phyloP scores from a whole-genome alignment of 2,329 filamentous ascomycete genomes.

The Monilinia fructicola region DNA sequence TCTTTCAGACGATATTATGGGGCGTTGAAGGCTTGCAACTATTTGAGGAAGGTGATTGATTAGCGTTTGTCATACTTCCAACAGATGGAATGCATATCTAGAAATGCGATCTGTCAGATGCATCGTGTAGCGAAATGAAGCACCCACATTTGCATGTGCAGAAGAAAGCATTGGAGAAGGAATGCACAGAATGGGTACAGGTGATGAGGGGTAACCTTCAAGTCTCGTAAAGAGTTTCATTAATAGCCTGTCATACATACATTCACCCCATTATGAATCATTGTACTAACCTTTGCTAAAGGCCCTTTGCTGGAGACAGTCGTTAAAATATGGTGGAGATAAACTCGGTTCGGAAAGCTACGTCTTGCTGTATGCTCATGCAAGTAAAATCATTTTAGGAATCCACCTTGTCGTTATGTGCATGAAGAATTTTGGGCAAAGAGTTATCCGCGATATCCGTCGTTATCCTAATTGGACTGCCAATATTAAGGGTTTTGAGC shows the following conservation, averaged over 20 bases:
- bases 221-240: not conserved
- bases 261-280: not conserved
- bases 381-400: constrained; percentile 21
- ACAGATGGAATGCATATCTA: constrained; percentile 9
- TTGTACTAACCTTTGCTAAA: not conserved
- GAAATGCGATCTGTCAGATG: constrained; percentile 24
- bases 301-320: not conserved
- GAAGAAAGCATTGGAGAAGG: constrained; percentile 4
- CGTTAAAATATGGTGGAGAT: constrained; percentile 18
- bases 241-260: not conserved
- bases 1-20: constrained; percentile 17
- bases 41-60: constrained; percentile 10
- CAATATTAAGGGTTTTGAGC: not conserved
- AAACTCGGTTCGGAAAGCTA: constrained; percentile 17
- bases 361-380: constrained; percentile 17
- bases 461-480: constrained; percentile 11
- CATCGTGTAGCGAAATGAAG: constrained; percentile 2
- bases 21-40: constrained; percentile 5
- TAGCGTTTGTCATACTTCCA: constrained; percentile 7
- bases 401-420: constrained; percentile 22
- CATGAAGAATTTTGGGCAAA: constrained; percentile 10
- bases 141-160: constrained; percentile 19
- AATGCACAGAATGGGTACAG: not conserved
- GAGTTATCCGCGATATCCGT: constrained; percentile 19
- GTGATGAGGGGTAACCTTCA: constrained; percentile 12